These are phyloP conservation scores for Williopsis jadinii DNA, from an alignment of 1,139 yeast genomes.

Conservation along the genomic window DNA sequence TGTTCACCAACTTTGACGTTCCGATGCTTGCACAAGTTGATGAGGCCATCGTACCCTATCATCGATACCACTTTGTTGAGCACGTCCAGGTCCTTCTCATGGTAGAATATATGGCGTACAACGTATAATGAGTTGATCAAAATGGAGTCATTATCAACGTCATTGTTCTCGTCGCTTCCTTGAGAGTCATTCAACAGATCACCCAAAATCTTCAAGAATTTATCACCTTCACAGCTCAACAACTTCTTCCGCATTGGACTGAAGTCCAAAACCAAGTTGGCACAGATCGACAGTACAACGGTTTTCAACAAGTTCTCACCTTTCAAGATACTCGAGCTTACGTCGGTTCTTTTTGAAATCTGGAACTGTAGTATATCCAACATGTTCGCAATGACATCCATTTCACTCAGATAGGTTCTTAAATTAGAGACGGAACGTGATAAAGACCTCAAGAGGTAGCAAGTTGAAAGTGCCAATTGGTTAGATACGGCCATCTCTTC, in stretches of 20 bases:
- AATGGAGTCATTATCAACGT: conserved; percentile 26
- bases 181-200: conserved; percentile 26
- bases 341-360: neutral
- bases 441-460: conserved; percentile 60
- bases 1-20: conserved; percentile 55
- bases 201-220: conserved; percentile 39
- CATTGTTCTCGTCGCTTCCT: conserved; percentile 6
- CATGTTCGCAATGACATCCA: conserved; percentile 44
- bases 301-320: conserved; percentile 38
- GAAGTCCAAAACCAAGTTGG: conserved; percentile 76
- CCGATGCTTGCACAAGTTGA: conserved; percentile 36
- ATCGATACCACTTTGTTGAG: conserved; percentile 30
- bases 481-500: conserved; percentile 18
- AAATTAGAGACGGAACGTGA: conserved; percentile 68
- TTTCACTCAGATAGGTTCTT: conserved; percentile 60
- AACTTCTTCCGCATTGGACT: conserved; percentile 48
- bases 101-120: conserved; percentile 46
- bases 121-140: conserved; percentile 49
- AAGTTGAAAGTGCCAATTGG: conserved; percentile 30
- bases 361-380: conserved; percentile 29
- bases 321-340: too few relatives aligned
- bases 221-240: conserved; percentile 29
- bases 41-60: conserved; percentile 44
- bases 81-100: conserved; percentile 20
- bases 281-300: conserved; percentile 59